Evolutionary conservation across 179 eudicot genomes (phyloP), one percentile per base, ranked within the genome.

Genomic region (Drosera spatulata): DNA sequence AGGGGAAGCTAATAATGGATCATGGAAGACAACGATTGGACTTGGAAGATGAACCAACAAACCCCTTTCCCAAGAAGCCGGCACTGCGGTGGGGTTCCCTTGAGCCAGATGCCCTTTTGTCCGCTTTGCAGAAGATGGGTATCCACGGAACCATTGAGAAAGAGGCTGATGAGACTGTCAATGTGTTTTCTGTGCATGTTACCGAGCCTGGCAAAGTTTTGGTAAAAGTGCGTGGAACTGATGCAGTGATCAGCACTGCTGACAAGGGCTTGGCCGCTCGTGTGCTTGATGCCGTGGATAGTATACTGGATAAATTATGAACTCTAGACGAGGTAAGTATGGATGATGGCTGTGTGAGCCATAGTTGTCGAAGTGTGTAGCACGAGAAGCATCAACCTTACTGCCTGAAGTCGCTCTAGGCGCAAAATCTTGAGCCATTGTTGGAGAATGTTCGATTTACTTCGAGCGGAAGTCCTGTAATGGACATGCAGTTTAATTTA

Each of bases 1-100:
- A 77, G 71, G 97, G 97, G 13, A 84, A 85, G 59, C 84, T 93
- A 43, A 50, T 67, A 11, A 40, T 82, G 55, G 88, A 82, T 65
- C 64, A 77, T 6, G 85, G 89, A 10, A 86, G 71, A 63, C 70
- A 82, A 41, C 71, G 66, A 50, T 66, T 89, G 64, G 48, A 69
- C 15, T 22, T 42, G 13, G 75, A 66, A 43, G 61, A 77, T 12
- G 71, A 76, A 15, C 62, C 64, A 9, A 68, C 10, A 2, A 65
- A 37, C 13, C 56, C 74, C 51, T 46, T 63, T 1, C 62, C 61
- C 48, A 46, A 49, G 40, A 70, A 60, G 60, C 64, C 66, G 11
- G 47, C 65, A 66, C 60, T 78, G 69, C 74, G 61, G 13, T 80
- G 80, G 73, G 77, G 87, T 41, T 67, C 68, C 37, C 51, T 81